Evolutionary conservation across 306 rosid genomes (phyloP), one percentile per base, ranked within the genome.

Genomic region (Prunus kanzakura): DNA sequence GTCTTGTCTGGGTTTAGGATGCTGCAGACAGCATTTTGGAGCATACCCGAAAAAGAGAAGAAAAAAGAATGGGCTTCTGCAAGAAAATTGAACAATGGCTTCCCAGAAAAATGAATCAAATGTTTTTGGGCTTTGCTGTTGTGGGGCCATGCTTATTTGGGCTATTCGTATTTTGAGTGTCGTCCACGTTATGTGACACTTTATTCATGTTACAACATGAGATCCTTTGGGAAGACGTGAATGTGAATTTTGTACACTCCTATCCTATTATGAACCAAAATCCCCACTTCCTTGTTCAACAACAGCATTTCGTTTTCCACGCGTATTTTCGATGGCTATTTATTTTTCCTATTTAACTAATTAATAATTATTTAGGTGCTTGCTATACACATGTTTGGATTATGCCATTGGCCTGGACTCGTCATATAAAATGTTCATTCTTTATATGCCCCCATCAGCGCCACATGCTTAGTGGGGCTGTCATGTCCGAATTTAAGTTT

Each of bases 141-240:
- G 61, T n/a, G 61, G 61, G 61, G 60, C 60, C 20, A 55, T n/a
- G 20, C 22, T 8, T 12, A n/a, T 55, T 55, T n/a, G 60, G 25
- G 61, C 22, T 20, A 0, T 1, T n/a, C 0, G 3, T 55, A 0
- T 6, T 52, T 52, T 2, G 9, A 0, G 2, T 7, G 1, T 38
- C 43, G 2, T 38, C 43, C 43, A 7, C 2, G 43, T 38, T 38
- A 7, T 38, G 43, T 38, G 1, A 38, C 43, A 38, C 9, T 6
- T 38, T 6, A 38, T 38, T 38, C 8, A 38, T 38, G 9, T 38
- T 1, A 6, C 1, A 6, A 6, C 9, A 38, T 38, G 9, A 1
- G 43, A 38, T 38, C 9, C 9, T 6, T 38, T 38, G 43, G 9
- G 43, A 38, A 1, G 43, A 38, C 43, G 9, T 7, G 43, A 38